Conservation (phyloP, 257 asterid genomes). For the Solanum bukasovii region DNA sequence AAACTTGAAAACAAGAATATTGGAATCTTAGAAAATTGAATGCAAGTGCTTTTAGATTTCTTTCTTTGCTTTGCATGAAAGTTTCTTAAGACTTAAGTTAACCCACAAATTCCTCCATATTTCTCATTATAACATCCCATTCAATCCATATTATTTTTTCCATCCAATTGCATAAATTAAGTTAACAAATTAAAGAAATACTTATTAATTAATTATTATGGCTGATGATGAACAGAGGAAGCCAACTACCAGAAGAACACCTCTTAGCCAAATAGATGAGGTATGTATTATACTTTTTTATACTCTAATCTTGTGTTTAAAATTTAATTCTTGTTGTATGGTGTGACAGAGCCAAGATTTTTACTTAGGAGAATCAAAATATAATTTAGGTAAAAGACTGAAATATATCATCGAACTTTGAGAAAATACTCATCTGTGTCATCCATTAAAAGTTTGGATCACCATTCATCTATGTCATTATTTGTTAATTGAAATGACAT, state of each 20-base stretch:
- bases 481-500: not conserved
- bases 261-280: not conserved
- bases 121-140: not conserved
- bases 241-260: not conserved
- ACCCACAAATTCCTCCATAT: not conserved
- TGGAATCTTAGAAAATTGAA: not conserved
- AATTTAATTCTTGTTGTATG: not conserved
- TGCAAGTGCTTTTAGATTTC: not conserved
- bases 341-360: not conserved
- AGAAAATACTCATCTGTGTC: not conserved
- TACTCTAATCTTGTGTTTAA: not conserved
- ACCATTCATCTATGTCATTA: no score
- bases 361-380: not conserved
- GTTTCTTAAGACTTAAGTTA: not conserved
- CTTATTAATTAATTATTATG: not conserved
- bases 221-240: not conserved
- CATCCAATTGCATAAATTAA: not conserved
- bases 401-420: no score
- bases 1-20: not conserved
- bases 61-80: conserved; percentile 1
- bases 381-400: not conserved
- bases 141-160: not conserved
- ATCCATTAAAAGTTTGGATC: not conserved
- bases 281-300: not conserved
- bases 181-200: not conserved